Conservation (phyloP, 495 filamentous ascomycete genomes). For the Tricharina praecox region DNA sequence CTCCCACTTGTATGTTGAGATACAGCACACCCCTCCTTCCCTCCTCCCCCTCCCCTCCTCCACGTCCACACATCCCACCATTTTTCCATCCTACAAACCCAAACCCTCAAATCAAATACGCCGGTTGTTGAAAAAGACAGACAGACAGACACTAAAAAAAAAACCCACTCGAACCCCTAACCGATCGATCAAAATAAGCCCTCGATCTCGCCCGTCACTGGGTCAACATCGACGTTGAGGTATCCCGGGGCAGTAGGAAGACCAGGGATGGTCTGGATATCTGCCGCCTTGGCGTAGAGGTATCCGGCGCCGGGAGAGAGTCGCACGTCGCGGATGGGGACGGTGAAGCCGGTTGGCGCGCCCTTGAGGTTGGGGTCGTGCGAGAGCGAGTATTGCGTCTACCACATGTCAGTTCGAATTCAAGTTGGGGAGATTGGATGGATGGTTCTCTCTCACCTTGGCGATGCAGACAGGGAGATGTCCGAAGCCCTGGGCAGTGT, state of each 20-base stretch:
- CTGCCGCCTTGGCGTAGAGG: constrained; percentile 82
- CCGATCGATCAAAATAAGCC: constrained; percentile 56
- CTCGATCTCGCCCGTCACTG: constrained; percentile 87
- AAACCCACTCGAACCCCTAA: constrained; percentile 1
- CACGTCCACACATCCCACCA: not conserved
- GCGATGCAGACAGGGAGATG: constrained; percentile 91
- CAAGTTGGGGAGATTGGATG: too few relatives aligned
- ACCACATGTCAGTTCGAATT: constrained; percentile 3
- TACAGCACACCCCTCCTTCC: not conserved
- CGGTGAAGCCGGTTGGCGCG: constrained; percentile 87
- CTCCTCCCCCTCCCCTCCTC: not conserved
- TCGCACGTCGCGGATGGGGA: constrained; percentile 85
- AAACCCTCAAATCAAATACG: too few relatives aligned
- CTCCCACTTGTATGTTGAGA: constrained; percentile 4
- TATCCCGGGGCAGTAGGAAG: constrained; percentile 91
- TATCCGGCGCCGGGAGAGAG: constrained; percentile 79
- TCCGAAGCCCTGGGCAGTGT: constrained; percentile 78
- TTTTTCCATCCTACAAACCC: not conserved
- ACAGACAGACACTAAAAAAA: constrained; percentile 7
- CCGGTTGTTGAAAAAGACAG: constrained; percentile 17
- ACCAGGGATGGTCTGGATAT: constrained; percentile 96
- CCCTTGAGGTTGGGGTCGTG: constrained; percentile 90
- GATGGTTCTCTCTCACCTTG: constrained; percentile 41
- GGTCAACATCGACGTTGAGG: constrained; percentile 78
- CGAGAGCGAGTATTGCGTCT: constrained; percentile 88